Percentiles rank a stretch among this genome's conserved stretches.
Conservation (phyloP, 176 grass and related monocot genomes). For the Eleusine coracana region DNA sequence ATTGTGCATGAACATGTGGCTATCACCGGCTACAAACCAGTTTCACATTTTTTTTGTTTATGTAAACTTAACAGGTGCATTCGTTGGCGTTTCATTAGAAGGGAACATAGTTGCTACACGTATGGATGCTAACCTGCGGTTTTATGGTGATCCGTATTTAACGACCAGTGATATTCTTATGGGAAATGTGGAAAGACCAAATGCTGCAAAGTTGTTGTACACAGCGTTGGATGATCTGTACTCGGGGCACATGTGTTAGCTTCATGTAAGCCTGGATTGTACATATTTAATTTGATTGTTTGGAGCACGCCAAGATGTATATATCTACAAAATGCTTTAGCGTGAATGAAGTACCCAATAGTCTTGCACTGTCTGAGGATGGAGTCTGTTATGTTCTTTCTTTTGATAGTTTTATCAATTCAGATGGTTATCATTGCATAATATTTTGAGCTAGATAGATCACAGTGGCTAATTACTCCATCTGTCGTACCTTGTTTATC, state of each 20-base stretch:
- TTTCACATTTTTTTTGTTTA: not conserved
- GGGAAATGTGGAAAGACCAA: constrained; percentile 62
- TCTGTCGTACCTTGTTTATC: too few relatives aligned
- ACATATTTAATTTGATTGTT: constrained; percentile 27
- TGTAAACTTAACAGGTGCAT: constrained; percentile 55
- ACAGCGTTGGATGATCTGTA: constrained; percentile 62
- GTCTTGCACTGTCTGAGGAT: not conserved
- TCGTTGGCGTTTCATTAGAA: constrained; percentile 84
- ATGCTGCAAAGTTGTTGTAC: constrained; percentile 74
- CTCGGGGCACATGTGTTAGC: constrained; percentile 37
- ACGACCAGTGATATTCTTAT: constrained; percentile 78
- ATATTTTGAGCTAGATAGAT: too few relatives aligned
- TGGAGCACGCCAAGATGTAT: not conserved
- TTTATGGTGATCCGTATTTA: constrained; percentile 86
- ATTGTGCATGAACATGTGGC: not conserved
- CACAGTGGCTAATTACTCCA: too few relatives aligned
- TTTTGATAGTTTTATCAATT: not conserved
- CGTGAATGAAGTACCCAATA: not conserved
- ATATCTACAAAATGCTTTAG: not conserved
- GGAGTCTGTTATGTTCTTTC: not conserved
- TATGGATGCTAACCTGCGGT: constrained; percentile 62
- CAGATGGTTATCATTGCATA: not conserved
- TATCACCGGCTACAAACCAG: not conserved
- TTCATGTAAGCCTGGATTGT: constrained; percentile 25
- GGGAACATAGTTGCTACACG: constrained; percentile 71